Base-by-base conservation (phyloP, 2,329 filamentous ascomycete species). In the Podosphaera fusca region DNA sequence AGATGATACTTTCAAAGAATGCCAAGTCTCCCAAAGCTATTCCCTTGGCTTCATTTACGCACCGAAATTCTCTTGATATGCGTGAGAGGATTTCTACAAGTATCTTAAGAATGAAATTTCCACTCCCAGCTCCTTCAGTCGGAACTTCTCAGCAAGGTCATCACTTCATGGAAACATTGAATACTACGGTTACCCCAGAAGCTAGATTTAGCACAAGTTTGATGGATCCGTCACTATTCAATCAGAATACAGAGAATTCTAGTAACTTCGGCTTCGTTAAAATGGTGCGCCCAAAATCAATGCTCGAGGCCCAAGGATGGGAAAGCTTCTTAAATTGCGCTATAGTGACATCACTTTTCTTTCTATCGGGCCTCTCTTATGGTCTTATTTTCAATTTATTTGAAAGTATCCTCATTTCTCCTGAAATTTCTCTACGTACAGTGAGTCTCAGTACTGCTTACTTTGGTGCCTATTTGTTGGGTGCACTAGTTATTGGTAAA, bases 351-450 rank as follows among this genome's bases (percentile, higher is more conserved):
- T 76, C 89, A 5, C 72, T 95, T 0, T 94, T 95, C 70, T 81
- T 94, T 61, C 72, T 95, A 2, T 94, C 87, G 88, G 89, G 89
- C 0, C 84, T 95, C 58, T 88, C 87, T 0, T 95, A 95, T 63
- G 89, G 89, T 0, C 75, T 95, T 1, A 73, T 95, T 4, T 87
- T 92, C 64, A 84, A 82, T 0, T 75, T 95, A 34, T 94, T 94
- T 66, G 76, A 75, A 29, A 79, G 80, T 31, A 81, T 87, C 56
- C 79, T 82, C 40, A 65, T 69, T 10, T 76, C 87, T 4, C 64
- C 75, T 30, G 82, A 84, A 2, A 58, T 64, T 74, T 76, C 73
- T 0, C 68, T 73, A 0, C 74, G 77, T 5, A 81, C 77, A 0
- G 70, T 87, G 2, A 81, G 81, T 1, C 74, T 87, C 45, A 84